These are phyloP conservation scores for Clavispora santaluciae DNA, from an alignment of 805 yeast species.

Conservation along the genomic window DNA sequence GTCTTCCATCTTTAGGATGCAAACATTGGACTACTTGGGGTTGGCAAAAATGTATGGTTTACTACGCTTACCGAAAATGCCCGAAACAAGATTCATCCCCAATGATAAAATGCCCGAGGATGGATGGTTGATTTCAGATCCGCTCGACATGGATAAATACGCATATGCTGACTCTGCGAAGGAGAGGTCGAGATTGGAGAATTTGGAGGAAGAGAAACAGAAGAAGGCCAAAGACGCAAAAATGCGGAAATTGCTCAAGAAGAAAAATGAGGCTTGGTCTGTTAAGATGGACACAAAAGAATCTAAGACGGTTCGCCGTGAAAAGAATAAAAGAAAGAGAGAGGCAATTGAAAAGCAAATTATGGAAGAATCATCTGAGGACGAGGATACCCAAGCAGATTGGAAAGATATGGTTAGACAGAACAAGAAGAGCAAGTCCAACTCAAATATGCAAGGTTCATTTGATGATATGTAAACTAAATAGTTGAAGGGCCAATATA, in stretches of 20 bases:
- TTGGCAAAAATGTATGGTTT: constrained; percentile 76
- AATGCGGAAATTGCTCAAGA: constrained; percentile 39
- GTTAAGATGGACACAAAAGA: constrained; percentile 62
- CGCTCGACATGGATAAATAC: constrained; percentile 64
- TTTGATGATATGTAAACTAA: constrained; percentile 47
- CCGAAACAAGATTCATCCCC: constrained; percentile 61
- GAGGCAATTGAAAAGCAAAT: constrained; percentile 61
- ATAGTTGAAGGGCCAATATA: not conserved
- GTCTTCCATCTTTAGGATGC: constrained; percentile 76
- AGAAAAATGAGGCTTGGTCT: constrained; percentile 76
- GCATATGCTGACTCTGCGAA: constrained; percentile 58
- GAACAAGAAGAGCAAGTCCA: constrained; percentile 54
- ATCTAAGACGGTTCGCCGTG: constrained; percentile 55
- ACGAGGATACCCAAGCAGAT: constrained; percentile 50
- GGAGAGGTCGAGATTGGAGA: constrained; percentile 59
- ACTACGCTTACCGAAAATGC: constrained; percentile 87
- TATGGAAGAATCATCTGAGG: constrained; percentile 40
- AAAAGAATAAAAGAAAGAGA: constrained; percentile 59
- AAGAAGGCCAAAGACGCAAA: constrained; percentile 36
- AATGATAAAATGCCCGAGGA: constrained; percentile 52
- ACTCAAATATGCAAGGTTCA: constrained; percentile 43
- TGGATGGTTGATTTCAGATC: constrained; percentile 64
- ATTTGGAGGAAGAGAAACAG: constrained; percentile 44
- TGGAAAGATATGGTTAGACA: constrained; percentile 82
- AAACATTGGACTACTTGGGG: constrained; percentile 64